Evolutionary conservation across 2,329 filamentous ascomycete species (phyloP).

Genomic region (Colletotrichum nymphaeae): DNA sequence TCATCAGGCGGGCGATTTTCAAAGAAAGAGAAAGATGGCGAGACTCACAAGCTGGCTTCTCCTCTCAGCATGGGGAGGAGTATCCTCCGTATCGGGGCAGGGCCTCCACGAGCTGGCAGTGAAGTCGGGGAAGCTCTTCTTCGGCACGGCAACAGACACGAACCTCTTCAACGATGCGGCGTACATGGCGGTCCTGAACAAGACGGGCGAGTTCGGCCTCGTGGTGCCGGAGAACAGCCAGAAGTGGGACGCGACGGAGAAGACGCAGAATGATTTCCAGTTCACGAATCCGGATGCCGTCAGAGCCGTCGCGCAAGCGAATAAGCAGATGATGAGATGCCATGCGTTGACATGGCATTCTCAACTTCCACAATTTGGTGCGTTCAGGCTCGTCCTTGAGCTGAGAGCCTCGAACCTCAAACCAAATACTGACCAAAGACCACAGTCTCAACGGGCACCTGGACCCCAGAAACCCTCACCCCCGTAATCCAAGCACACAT

Average conservation of each 20-base stretch:
- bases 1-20: not conserved
- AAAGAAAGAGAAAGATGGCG: not conserved
- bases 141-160: constrained; percentile 71
- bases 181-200: constrained; percentile 65
- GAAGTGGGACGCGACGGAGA: constrained; percentile 71
- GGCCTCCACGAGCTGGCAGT: constrained; percentile 60
- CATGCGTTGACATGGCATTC: constrained; percentile 75
- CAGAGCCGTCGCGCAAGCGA: constrained; percentile 52
- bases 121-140: constrained; percentile 66
- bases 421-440: constrained; percentile 65
- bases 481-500: constrained; percentile 63
- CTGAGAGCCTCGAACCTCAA: constrained; percentile 62
- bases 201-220: constrained; percentile 69
- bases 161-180: constrained; percentile 57
- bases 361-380: constrained; percentile 61
- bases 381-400: not conserved
- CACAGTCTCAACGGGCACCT: constrained; percentile 66
- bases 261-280: constrained; percentile 66
- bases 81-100: constrained; percentile 41
- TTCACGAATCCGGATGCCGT: constrained; percentile 67
- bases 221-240: constrained; percentile 71
- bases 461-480: constrained; percentile 58
- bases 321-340: constrained; percentile 64
- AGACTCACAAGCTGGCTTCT: not conserved
- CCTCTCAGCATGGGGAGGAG: not conserved